Base-by-base conservation (phyloP, 2,329 filamentous ascomycete species). In the Cladosporium sp. region DNA sequence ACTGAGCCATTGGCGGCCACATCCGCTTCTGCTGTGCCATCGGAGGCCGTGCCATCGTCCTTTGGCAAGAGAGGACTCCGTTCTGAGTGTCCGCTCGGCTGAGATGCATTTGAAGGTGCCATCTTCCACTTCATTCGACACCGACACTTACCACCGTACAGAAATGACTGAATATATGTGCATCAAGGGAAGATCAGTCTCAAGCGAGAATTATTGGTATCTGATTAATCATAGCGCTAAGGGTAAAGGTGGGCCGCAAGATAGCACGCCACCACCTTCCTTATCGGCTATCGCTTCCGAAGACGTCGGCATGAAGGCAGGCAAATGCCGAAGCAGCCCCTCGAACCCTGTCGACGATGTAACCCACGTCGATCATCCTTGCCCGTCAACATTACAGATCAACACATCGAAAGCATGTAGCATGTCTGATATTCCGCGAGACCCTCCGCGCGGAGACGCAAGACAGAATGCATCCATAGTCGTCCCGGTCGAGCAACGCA, bases 211-310 rank as follows among this genome's bases (percentile, higher is more conserved):
- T 28, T 50, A 18, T 28, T 18, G 10, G 9, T 22, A n/a, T n/a
- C 8, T 43, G 9, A 35, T 22, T 16, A 14, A 43, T 22, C 13
- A 49, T 49, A 14, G 34, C 33, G 42, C 28, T 43, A 43, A 43
- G 16, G 14, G 13, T 10, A 8, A 4, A 43, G 40, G 46, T 49
- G 46, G 46, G 46, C 31, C 46, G 19, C 19, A 10, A 43, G 48
- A 50, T 50, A 50, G 41, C 46, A 49, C 46, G 46, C 46, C 46
- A 49, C 37, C 44, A 46, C 33, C 44, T 46, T 33, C 44, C 46
- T 49, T 18, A 32, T 49, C 37, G 28, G 38, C 40, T 18, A 42
- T 49, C 37, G 28, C 22, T 22, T 49, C 34, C 40, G 16, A 14
- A 14, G 22, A 3, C 22, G 22, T 28, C 22, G 22, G 22, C 22